Percentiles rank a stretch among this genome's conserved stretches.
These are phyloP conservation scores for Hansenula lynferdii DNA, from an alignment of 1,139 yeast species.

Conservation along the genomic window DNA sequence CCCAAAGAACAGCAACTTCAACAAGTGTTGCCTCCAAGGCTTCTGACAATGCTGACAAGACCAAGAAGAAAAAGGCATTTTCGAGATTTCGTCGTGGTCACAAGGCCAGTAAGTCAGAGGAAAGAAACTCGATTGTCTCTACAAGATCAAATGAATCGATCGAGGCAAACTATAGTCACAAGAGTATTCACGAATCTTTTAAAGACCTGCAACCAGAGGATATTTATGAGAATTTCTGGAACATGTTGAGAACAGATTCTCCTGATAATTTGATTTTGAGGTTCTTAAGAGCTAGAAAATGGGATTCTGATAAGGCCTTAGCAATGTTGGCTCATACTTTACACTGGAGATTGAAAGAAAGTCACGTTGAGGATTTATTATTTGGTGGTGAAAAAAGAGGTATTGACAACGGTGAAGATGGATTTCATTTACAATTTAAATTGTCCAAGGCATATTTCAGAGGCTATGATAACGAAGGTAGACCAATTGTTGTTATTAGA, in stretches of 20 bases:
- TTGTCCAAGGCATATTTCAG: constrained; percentile 58
- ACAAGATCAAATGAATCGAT: constrained; percentile 24
- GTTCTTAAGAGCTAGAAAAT: constrained; percentile 70
- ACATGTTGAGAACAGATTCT: constrained; percentile 56
- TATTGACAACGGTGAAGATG: constrained; percentile 24
- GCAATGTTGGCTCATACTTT: constrained; percentile 65
- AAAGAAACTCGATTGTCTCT: constrained; percentile 16
- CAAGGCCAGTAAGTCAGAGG: constrained; percentile 9
- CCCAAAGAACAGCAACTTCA: constrained; percentile 10
- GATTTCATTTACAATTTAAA: constrained; percentile 33
- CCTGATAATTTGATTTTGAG: constrained; percentile 69
- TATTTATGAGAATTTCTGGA: constrained; percentile 46
- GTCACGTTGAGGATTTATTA: constrained; percentile 54
- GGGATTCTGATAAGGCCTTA: constrained; percentile 57
- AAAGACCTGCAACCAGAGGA: constrained; percentile 38
- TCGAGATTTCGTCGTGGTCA: constrained; percentile 22
- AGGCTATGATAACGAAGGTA: constrained; percentile 58
- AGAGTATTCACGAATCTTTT: constrained; percentile 31
- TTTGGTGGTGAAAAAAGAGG: constrained; percentile 53
- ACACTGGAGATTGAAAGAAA: constrained; percentile 60
- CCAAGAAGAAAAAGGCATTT: constrained; percentile 20
- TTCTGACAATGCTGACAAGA: constrained; percentile 13
- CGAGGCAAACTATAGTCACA: constrained; percentile 23
- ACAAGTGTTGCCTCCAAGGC: constrained; percentile 19
- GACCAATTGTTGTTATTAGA: constrained; percentile 69